Base-by-base conservation (phyloP, 2,329 filamentous ascomycete genomes). In the Calonectria pseudoreteaudii region DNA sequence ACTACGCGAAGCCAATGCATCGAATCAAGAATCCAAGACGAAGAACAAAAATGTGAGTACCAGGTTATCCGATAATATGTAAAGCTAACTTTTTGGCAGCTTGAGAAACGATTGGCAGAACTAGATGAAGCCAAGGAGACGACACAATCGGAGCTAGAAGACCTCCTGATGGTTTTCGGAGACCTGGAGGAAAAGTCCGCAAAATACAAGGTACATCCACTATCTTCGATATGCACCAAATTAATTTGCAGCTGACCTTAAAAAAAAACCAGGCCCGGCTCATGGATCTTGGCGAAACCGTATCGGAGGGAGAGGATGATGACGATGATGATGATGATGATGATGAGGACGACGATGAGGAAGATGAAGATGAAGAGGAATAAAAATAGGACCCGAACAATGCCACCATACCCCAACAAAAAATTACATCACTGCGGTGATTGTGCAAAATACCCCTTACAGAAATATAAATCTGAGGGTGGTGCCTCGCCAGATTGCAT, bases 131-230 rank as follows among this genome's bases (percentile, higher is more conserved):
- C 93, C 72, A 91, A 90, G 70, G 88, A 91, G 74, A 85, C 89
- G 1, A 89, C 90, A 7, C 94, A 96, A 81, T 88, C 90, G 3
- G 94, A 97, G 83, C 87, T 96, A 58, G 94, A 97, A 78, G 94
- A 97, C 82, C 87, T 96, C 68, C 86, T 97, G 44, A 94, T 96
- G 86, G 93, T 97, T 7, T 95, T 96, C 83, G 92, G 91, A 18
- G 94, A 97, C 81, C 82, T 95, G 23, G 94, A 97, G 83, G 93
- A 95, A 68, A 96, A 96, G 85, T 88, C 92, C 64, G 88, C 89
- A 52, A 91, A 91, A 78, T 95, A 96, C 81, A 96, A 94, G 89
- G 93, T 94, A 85, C 77, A 88, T 73, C 31, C 23, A 34, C 20
- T n/a, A 4, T 58, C 28, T 13, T 47, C 23, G 3, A 4, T 41